phyloP scores from a whole-genome alignment of 805 yeast species.

The Yamadazyma laniorum region DNA sequence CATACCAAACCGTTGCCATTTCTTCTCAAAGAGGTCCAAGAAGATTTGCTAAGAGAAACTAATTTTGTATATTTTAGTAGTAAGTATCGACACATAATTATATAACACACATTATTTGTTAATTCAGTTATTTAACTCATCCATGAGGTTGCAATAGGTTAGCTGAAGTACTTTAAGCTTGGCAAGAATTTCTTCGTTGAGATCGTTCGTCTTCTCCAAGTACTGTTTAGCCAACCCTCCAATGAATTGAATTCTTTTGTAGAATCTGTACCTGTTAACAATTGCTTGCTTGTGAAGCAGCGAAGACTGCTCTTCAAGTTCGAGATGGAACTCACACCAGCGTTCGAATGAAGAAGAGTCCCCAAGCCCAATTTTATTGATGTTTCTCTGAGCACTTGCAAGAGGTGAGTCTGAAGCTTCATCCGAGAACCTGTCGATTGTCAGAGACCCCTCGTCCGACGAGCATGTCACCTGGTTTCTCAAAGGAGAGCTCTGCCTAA shows the following conservation, averaged over 20 bases:
- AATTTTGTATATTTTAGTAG: constrained; percentile 26
- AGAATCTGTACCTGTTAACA: neutral
- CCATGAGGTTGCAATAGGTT: neutral
- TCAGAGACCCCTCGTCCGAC: neutral
- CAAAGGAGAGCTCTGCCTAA: constrained; percentile 3
- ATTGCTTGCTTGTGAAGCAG: neutral
- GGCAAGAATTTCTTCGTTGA: neutral
- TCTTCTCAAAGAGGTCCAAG: constrained; percentile 87
- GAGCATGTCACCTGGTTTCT: constrained; percentile 1
- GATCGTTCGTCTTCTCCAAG: neutral
- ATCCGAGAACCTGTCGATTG: neutral
- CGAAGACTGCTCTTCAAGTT: neutral
- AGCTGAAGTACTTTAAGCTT: neutral
- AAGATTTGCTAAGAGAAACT: constrained; percentile 91
- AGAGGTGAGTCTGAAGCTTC: neutral
- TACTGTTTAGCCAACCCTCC: constrained; percentile 1
- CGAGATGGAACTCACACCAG: constrained; percentile 1
- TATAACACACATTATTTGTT: neutral
- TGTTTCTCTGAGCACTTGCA: neutral
- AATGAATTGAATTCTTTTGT: constrained; percentile 2
- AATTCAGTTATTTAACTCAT: neutral
- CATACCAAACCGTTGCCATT: constrained; percentile 80
- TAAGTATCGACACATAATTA: constrained; percentile 1
- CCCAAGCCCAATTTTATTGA: constrained; percentile 1
- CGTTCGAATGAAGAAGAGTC: neutral